Evolutionary conservation across 192 early-diverging fungal genomes (phyloP).

Genomic region (Entomortierella lignicola): DNA sequence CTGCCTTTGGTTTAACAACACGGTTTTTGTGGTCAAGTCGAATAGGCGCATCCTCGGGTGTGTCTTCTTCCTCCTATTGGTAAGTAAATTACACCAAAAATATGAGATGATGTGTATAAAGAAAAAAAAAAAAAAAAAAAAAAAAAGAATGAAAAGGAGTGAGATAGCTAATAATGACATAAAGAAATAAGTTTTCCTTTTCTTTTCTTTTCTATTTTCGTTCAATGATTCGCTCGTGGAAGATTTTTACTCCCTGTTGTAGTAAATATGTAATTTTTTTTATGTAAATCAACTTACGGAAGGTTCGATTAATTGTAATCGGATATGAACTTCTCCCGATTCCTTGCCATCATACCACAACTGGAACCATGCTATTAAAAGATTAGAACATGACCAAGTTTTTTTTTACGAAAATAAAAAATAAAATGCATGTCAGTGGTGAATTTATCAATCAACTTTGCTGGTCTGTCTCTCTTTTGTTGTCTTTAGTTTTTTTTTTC

Average conservation of each 20-base stretch:
- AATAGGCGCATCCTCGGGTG: slow-evolving; percentile 16
- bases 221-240: background rate
- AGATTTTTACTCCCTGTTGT: background rate
- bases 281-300: slow-evolving; percentile 19
- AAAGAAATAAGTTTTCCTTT: background rate
- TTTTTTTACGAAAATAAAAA: slow-evolving; percentile 13
- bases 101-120: background rate
- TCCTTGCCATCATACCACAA: slow-evolving; percentile 34
- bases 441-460: no score
- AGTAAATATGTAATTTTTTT: background rate
- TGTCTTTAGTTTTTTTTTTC: background rate
- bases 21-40: slow-evolving; percentile 10
- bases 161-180: background rate
- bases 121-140: background rate
- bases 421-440: no score
- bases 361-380: slow-evolving; percentile 33
- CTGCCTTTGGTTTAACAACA: slow-evolving; percentile 17
- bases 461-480: no score
- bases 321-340: slow-evolving; percentile 35
- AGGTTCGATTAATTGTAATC: slow-evolving; percentile 29
- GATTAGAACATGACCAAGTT: background rate
- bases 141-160: background rate
- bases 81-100: background rate
- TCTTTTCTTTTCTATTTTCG: background rate
- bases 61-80: slow-evolving; percentile 17